phyloP scores from a whole-genome alignment of 2,329 filamentous ascomycete species.

The Fonsecaea erecta region DNA sequence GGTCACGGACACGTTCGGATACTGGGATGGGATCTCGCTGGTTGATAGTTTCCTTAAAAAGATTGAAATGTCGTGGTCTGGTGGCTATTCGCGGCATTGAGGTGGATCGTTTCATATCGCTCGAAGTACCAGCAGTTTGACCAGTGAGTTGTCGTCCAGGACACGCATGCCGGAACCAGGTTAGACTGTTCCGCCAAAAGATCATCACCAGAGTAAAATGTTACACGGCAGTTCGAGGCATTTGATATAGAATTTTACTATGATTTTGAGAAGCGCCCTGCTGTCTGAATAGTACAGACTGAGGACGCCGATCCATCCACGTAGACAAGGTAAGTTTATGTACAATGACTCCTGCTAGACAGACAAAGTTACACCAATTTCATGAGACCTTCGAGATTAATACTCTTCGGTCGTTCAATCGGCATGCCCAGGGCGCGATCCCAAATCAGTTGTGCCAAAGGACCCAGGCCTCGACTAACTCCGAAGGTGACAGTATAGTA shows the following conservation, averaged over 20 bases:
- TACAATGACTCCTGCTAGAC: constrained; percentile 19
- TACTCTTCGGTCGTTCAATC: constrained; percentile 97
- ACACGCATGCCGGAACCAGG: neutral
- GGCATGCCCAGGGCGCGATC: constrained; percentile 90
- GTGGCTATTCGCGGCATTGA: neutral
- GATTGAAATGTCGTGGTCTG: neutral
- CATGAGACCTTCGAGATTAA: constrained; percentile 85
- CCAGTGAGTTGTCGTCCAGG: no score
- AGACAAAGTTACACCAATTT: constrained; percentile 57
- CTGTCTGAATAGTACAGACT: neutral
- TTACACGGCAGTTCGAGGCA: neutral
- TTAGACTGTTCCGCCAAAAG: neutral
- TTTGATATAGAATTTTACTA: neutral
- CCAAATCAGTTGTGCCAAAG: constrained; percentile 94
- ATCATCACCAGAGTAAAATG: neutral
- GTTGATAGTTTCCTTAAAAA: neutral
- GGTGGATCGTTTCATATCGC: neutral
- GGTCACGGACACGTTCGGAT: neutral
- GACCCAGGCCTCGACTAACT: constrained; percentile 74
- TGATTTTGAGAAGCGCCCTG: neutral
- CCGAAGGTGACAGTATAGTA: constrained; percentile 83
- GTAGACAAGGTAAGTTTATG: constrained; percentile 20
- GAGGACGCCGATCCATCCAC: constrained; percentile 9
- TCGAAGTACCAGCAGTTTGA: no score
- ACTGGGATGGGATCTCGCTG: neutral